phyloP scores from a whole-genome alignment of 129 eudicot genomes.

The Artemisia tridentata region DNA sequence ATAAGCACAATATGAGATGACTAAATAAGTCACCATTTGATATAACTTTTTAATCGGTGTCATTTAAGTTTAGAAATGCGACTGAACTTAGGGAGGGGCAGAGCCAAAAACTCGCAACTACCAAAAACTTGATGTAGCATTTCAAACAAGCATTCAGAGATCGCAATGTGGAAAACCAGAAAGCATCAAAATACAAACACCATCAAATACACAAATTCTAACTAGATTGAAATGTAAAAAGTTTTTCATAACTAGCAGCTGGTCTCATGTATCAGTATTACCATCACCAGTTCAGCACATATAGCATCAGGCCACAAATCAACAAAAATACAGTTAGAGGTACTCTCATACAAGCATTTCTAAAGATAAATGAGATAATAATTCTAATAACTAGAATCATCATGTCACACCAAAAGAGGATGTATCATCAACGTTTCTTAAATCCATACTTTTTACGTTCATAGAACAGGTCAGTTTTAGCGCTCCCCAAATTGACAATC shows the following conservation, averaged over 20 bases:
- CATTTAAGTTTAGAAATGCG: no score
- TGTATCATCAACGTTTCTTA: conserved; percentile 34
- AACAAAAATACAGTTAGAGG: conserved; percentile 1
- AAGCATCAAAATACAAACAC: neutral
- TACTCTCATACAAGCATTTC: conserved; percentile 12
- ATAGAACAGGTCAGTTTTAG: conserved; percentile 48
- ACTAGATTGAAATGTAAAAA: neutral
- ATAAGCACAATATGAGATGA: no score
- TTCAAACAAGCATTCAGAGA: neutral
- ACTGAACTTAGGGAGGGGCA: no score
- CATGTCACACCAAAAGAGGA: no score
- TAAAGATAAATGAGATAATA: neutral
- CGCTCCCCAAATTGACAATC: conserved; percentile 53
- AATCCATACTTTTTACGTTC: conserved; percentile 53
- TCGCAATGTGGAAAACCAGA: neutral
- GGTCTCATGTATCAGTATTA: neutral
- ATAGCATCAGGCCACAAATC: no score
- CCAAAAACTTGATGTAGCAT: neutral
- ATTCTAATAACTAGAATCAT: no score
- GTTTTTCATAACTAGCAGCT: neutral
- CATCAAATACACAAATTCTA: conserved; percentile 9
- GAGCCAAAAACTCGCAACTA: no score
- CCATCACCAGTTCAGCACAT: no score
- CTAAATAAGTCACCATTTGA: no score
- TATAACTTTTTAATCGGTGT: no score